Evolutionary conservation across 2,329 filamentous ascomycete species (phyloP).

Genomic region (Blastomyces gilchristii): DNA sequence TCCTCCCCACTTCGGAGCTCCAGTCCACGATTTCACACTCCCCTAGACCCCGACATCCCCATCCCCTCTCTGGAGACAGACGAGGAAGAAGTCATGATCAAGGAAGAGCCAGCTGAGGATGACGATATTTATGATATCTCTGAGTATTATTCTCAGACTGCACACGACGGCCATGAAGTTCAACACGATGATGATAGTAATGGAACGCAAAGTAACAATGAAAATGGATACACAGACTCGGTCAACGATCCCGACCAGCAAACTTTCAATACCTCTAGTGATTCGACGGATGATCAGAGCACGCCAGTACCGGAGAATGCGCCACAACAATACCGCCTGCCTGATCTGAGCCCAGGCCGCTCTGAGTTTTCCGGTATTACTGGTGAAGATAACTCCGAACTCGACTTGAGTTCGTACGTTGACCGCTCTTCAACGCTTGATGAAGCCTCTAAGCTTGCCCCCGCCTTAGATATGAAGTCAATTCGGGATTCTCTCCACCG

Average conservation of each 20-base stretch:
- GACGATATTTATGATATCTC: slow-evolving; percentile 57
- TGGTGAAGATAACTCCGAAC: slow-evolving; percentile 29
- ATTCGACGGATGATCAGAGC: slow-evolving; percentile 22
- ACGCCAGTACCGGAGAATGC: slow-evolving; percentile 26
- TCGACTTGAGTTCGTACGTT: slow-evolving; percentile 48
- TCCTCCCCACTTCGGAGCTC: slow-evolving; percentile 47
- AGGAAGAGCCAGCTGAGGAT: slow-evolving; percentile 51
- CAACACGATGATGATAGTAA: slow-evolving; percentile 43
- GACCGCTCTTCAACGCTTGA: slow-evolving; percentile 30
- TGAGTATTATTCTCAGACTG: slow-evolving; percentile 50
- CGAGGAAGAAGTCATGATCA: slow-evolving; percentile 55
- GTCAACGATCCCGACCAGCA: slow-evolving; percentile 14
- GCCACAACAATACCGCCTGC: slow-evolving; percentile 24
- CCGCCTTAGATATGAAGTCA: slow-evolving; percentile 25
- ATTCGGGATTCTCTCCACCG: slow-evolving; percentile 32
- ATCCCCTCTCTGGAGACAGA: slow-evolving; percentile 77
- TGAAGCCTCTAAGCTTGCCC: slow-evolving; percentile 17
- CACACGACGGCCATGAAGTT: slow-evolving; percentile 28
- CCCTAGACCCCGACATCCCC: slow-evolving; percentile 76
- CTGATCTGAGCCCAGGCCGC: slow-evolving; percentile 22
- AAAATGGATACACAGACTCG: slow-evolving; percentile 16
- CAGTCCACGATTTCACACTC: slow-evolving; percentile 31
- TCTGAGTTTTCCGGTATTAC: slow-evolving; percentile 39
- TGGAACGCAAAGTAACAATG: slow-evolving; percentile 48
- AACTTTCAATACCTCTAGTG: slow-evolving; percentile 23